A percentile compares a stretch with the other conserved stretches of the same genome.
These are phyloP conservation scores for Fusarium chuoi DNA, from an alignment of 2,329 filamentous ascomycete genomes.

Conservation along the genomic window DNA sequence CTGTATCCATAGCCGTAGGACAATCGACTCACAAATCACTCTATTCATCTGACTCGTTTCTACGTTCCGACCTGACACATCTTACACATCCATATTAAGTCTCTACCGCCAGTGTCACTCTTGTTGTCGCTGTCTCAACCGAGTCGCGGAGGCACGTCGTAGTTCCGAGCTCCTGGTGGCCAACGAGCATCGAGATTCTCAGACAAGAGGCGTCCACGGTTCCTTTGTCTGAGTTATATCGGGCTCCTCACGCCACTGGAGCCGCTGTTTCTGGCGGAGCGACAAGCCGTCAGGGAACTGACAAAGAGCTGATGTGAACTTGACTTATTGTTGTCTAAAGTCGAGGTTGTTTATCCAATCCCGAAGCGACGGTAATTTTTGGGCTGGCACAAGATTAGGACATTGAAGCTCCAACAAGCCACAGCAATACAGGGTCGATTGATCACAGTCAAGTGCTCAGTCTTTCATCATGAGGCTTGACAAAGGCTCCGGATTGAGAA, in stretches of 20 bases:
- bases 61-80: constrained; percentile 19
- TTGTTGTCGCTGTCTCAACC: constrained; percentile 40
- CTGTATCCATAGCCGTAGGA: not conserved
- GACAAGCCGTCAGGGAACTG: not conserved
- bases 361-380: constrained; percentile 10
- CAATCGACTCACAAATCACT: constrained; percentile 27
- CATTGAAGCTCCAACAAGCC: constrained; percentile 19
- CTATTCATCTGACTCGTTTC: constrained; percentile 16
- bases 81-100: constrained; percentile 9
- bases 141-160: constrained; percentile 29
- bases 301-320: constrained; percentile 23
- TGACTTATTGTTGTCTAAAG: constrained; percentile 14
- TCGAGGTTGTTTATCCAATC: constrained; percentile 15
- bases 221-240: constrained; percentile 18
- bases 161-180: constrained; percentile 22
- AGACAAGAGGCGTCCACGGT: constrained; percentile 29
- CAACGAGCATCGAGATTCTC: constrained; percentile 27
- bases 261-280: constrained; percentile 21
- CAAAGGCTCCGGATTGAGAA: constrained; percentile 3
- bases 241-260: constrained; percentile 1
- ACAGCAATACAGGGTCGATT: constrained; percentile 15
- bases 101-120: constrained; percentile 12
- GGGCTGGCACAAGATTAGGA: constrained; percentile 6
- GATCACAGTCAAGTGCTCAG: constrained; percentile 5
- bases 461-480: constrained; percentile 17